These are phyloP conservation scores for Lepidium sativum DNA, from an alignment of 345 rosid genomes.

Conservation along the genomic window DNA sequence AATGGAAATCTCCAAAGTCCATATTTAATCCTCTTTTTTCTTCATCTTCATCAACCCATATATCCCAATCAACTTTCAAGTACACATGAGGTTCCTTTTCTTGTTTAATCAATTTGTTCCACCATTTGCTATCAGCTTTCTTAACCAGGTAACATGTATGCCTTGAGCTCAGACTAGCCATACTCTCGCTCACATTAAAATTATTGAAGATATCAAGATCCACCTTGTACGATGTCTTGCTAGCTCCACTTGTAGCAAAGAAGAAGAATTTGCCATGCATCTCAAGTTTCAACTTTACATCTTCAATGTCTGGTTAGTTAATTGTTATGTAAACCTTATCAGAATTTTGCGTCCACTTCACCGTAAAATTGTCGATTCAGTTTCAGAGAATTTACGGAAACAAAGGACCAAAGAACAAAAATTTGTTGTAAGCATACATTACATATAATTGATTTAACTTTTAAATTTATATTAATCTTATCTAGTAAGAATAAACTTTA, in stretches of 20 bases:
- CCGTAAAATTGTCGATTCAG: constrained; percentile 40
- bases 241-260: constrained; percentile 41
- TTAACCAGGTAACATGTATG: constrained; percentile 36
- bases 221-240: constrained; percentile 38
- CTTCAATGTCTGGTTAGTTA: constrained; percentile 48
- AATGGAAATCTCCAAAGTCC: constrained; percentile 39
- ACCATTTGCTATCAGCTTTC: constrained; percentile 50
- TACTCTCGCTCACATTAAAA: constrained; percentile 48
- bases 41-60: constrained; percentile 59
- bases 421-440: no score
- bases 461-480: no score
- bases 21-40: constrained; percentile 27
- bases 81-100: constrained; percentile 42
- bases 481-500: no score
- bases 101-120: constrained; percentile 41
- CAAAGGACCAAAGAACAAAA: background rate
- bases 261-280: constrained; percentile 48
- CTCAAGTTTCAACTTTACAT: constrained; percentile 46
- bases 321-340: constrained; percentile 44
- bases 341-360: constrained; percentile 58
- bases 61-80: constrained; percentile 53
- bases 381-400: background rate
- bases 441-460: no score
- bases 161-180: constrained; percentile 35
- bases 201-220: constrained; percentile 38